Conservation (phyloP, 2,329 filamentous ascomycete species). For the Aplosporella prunicola region DNA sequence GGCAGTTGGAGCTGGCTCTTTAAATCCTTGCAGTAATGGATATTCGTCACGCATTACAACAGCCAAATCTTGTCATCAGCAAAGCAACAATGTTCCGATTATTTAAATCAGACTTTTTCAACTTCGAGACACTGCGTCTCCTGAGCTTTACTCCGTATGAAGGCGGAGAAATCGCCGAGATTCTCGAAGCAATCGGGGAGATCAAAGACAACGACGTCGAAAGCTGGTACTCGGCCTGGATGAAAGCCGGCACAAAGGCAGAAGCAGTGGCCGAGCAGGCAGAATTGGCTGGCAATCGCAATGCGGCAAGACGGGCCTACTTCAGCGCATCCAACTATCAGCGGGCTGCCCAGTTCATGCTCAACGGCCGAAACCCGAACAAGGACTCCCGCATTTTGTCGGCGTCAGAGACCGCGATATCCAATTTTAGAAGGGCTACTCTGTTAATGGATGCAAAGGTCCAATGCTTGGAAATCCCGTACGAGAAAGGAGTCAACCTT, state of each 20-base stretch:
- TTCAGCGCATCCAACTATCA: conserved; percentile 1
- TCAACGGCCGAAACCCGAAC: too few relatives aligned
- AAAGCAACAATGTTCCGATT: background rate
- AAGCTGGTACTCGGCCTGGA: background rate
- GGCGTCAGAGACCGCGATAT: too few relatives aligned
- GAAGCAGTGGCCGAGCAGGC: background rate
- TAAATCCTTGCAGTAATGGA: too few relatives aligned
- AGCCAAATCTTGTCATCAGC: too few relatives aligned
- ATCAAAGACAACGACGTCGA: background rate
- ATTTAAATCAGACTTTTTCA: background rate
- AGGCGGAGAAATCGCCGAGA: background rate
- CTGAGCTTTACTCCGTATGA: background rate
- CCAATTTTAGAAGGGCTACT: background rate
- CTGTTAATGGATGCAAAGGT: background rate
- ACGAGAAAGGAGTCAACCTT: background rate
- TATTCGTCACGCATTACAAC: too few relatives aligned
- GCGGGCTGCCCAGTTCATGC: background rate
- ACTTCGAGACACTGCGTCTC: background rate
- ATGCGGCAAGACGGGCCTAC: background rate
- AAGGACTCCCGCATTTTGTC: background rate
- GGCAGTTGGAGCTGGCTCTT: too few relatives aligned
- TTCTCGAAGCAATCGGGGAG: background rate
- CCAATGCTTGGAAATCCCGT: background rate
- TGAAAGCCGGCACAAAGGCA: background rate
- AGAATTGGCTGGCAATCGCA: background rate